These are phyloP conservation scores for Chenopodium berlandieri DNA, from an alignment of 148 eudicot genomes.

Conservation along the genomic window DNA sequence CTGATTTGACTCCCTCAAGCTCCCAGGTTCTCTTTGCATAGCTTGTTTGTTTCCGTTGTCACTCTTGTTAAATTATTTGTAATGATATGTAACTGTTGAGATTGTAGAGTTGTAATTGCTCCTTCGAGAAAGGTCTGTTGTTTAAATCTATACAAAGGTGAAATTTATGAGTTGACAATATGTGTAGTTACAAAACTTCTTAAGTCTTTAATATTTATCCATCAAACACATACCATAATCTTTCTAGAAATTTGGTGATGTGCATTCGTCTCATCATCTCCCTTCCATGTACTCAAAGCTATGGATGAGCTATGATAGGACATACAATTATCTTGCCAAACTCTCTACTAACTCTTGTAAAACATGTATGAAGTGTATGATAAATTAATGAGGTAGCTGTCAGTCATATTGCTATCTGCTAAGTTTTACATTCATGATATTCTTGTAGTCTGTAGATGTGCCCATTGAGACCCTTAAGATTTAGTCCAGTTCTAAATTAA, in stretches of 20 bases:
- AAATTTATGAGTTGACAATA: slow-evolving; percentile 12
- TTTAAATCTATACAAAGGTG: slow-evolving; percentile 6
- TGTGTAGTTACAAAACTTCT: slow-evolving; percentile 17
- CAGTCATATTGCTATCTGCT: too few species aligned
- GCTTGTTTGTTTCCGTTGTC: slow-evolving; percentile 17
- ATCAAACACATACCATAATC: not conserved
- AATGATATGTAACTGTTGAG: slow-evolving; percentile 26
- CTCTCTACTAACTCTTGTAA: too few species aligned
- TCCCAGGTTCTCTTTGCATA: slow-evolving; percentile 88
- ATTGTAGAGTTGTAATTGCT: slow-evolving; percentile 27
- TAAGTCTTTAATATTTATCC: slow-evolving; percentile 9
- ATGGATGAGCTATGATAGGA: too few species aligned
- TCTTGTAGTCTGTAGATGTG: too few species aligned
- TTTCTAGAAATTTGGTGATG: not conserved
- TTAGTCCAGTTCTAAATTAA: too few species aligned
- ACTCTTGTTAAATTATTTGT: slow-evolving; percentile 19
- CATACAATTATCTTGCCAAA: too few species aligned
- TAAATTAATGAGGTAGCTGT: too few species aligned
- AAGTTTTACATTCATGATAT: too few species aligned
- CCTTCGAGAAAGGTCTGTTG: slow-evolving; percentile 10
- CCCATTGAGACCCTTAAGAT: too few species aligned
- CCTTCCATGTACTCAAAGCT: too few species aligned
- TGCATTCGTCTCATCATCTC: too few species aligned
- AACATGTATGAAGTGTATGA: too few species aligned
- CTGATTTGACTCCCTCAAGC: slow-evolving; percentile 71